phyloP scores from a whole-genome alignment of 805 yeast species.

The Wilhelminamyces savonicus region DNA sequence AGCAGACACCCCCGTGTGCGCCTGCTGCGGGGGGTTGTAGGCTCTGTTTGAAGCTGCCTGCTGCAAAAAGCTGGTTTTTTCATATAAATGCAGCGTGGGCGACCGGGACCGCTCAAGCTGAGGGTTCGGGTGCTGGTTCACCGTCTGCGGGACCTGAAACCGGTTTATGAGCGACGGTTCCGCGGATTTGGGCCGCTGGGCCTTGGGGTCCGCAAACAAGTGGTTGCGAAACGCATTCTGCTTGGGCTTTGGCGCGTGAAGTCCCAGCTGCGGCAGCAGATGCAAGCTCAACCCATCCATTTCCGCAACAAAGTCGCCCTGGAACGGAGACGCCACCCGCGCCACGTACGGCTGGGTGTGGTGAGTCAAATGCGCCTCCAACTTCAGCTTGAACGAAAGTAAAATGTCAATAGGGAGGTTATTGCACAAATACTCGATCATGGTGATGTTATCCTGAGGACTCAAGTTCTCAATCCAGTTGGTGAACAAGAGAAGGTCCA shows the following conservation, averaged over 20 bases:
- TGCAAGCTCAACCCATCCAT: constrained; percentile 7
- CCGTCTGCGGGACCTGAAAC: constrained; percentile 1
- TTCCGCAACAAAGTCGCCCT: constrained; percentile 6
- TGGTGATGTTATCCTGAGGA: constrained; percentile 45
- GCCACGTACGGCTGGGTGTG: constrained; percentile 6
- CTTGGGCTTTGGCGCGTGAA: too few species aligned
- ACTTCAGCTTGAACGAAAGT: constrained; percentile 32
- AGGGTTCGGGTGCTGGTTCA: constrained; percentile 4
- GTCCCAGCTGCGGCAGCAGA: too few species aligned
- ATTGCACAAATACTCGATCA: constrained; percentile 48
- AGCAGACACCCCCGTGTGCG: neutral
- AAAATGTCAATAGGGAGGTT: constrained; percentile 47
- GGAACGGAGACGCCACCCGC: constrained; percentile 4
- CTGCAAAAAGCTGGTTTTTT: constrained; percentile 39
- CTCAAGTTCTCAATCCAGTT: constrained; percentile 26
- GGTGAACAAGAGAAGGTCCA: constrained; percentile 44
- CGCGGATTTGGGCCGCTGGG: too few species aligned
- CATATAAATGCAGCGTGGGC: constrained; percentile 37
- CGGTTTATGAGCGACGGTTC: too few species aligned
- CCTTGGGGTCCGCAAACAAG: too few species aligned
- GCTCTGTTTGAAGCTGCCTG: constrained; percentile 16
- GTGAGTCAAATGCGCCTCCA: constrained; percentile 1
- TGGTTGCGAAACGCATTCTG: too few species aligned
- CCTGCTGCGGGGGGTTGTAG: neutral
- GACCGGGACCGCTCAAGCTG: constrained; percentile 28